Evolutionary conservation across 2,329 filamentous ascomycete species (phyloP), one percentile per base, ranked within the genome.

Genomic region (Stromatinia cepivora): DNA sequence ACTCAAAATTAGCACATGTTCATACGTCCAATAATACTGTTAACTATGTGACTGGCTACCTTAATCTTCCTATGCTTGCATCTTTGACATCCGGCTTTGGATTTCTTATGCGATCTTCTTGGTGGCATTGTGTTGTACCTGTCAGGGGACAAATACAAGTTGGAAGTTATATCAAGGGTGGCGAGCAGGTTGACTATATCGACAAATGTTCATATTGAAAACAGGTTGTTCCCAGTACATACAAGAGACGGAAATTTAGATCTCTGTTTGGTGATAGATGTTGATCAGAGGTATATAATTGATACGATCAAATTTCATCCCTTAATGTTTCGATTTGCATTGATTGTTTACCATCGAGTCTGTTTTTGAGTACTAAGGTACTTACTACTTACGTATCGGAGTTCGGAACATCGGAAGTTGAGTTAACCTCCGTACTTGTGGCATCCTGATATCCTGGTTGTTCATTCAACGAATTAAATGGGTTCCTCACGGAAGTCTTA

Each of bases 11-110:
- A 58, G 69, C 73, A 68, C 28, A 17, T 28, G 13, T 8, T 34
- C 42, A 54, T 45, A 28, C 22, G 8, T 45, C 34, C 31, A 20
- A 20, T 10, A 20, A n/a, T 20, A 20, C 4, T 20, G 54, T 10
- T 10, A 17, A 31, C 25, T 28, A 22, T 45, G 62, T 45, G 62
- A 10, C n/a, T 53, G 62, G 36, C 15, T 45, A 89, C 88, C 86
- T 91, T 91, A 77, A 91, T 90, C 79, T 91, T 91, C 71, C 89
- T 83, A 68, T 83, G 82, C 80, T 91, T 91, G 79, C 89, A 91
- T 70, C 86, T 82, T 71, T 84, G 83, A 75, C 89, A 91, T 58
- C 89, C 89, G 65, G 88, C 85, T 73, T 89, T 84, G 69, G 87
- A 90, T 81, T 90, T 91, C 77, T 89, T 91, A 79, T 91, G 89